Percentiles rank a stretch among this genome's conserved stretches.
phyloP scores from a whole-genome alignment of 2,329 filamentous ascomycete species.

The Colletotrichum horii region DNA sequence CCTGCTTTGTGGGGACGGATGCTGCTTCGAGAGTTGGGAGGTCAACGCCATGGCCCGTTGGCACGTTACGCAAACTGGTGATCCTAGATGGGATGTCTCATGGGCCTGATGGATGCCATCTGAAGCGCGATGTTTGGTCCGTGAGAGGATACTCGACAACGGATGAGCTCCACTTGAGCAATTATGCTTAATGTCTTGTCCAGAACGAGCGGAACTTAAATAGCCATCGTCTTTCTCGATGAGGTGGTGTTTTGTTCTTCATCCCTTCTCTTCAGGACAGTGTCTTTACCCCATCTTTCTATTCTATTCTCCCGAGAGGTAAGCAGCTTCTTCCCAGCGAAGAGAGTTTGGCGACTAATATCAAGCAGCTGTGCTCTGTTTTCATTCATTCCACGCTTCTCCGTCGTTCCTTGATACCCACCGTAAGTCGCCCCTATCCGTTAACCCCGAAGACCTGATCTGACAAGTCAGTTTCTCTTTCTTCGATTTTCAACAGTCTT shows the following conservation, averaged over 20 bases:
- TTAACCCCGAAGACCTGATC: not conserved
- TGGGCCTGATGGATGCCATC: conserved; percentile 9
- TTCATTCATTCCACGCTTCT: conserved; percentile 19
- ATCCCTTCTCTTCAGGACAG: conserved; percentile 16
- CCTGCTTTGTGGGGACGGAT: conserved; percentile 1
- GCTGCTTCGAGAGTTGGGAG: not conserved
- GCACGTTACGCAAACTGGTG: not conserved
- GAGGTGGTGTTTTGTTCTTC: not conserved
- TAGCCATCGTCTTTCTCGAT: not conserved
- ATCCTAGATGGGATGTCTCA: conserved; percentile 8
- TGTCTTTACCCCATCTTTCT: conserved; percentile 12
- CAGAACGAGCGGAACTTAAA: conserved; percentile 2
- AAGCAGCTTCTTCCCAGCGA: not conserved
- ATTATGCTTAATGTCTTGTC: conserved; percentile 11
- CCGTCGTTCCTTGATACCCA: conserved; percentile 19
- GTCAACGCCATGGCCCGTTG: not conserved
- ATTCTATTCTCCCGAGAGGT: conserved; percentile 16
- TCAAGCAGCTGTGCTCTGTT: conserved; percentile 33
- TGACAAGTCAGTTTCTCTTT: conserved; percentile 1
- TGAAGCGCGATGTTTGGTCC: not conserved
- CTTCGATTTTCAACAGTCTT: conserved; percentile 8
- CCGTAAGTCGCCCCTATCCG: not conserved
- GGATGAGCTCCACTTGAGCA: not conserved
- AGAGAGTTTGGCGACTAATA: not conserved
- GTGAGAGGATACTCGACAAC: not conserved